Evolutionary conservation across 176 grass and related monocot species (phyloP).

Genomic region (Hyparrhenia diplandra): DNA sequence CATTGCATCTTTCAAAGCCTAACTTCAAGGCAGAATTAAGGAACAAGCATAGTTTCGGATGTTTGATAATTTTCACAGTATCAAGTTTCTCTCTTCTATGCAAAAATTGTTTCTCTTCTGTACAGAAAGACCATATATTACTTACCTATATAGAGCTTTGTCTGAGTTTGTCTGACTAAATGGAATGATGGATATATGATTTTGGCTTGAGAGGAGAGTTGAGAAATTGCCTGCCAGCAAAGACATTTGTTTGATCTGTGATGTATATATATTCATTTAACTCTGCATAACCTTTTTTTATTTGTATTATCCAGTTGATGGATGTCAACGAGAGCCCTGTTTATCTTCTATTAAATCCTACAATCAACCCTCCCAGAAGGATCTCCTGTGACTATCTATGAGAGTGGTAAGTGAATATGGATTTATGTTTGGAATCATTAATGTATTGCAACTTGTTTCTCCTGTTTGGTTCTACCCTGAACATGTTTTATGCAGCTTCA

Average conservation of each 20-base stretch:
- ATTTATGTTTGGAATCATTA: background rate
- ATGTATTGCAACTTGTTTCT: constrained; percentile 1
- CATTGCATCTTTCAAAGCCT: background rate
- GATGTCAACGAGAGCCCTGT: constrained; percentile 95
- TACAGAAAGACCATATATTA: background rate
- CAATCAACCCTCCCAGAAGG: constrained; percentile 94
- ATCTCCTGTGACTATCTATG: constrained; percentile 95
- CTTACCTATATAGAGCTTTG: background rate
- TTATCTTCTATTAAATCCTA: constrained; percentile 96
- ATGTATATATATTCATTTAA: constrained; percentile 10
- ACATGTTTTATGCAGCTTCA: background rate
- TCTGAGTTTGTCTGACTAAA: background rate
- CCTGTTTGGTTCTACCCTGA: background rate
- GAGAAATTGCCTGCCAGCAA: background rate
- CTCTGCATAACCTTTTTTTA: constrained; percentile 13
- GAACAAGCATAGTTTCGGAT: background rate
- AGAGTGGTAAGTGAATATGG: constrained; percentile 63
- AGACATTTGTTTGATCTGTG: constrained; percentile 14
- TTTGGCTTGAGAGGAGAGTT: background rate
- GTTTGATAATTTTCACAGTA: background rate
- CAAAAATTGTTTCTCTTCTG: background rate
- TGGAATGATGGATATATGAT: background rate
- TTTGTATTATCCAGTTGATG: constrained; percentile 69
- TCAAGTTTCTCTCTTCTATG: background rate
- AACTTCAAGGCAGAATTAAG: background rate